A percentile compares a stretch with the other conserved stretches of the same genome.
Conservation (phyloP, 805 yeast genomes). For the Lachancea meyersii region DNA sequence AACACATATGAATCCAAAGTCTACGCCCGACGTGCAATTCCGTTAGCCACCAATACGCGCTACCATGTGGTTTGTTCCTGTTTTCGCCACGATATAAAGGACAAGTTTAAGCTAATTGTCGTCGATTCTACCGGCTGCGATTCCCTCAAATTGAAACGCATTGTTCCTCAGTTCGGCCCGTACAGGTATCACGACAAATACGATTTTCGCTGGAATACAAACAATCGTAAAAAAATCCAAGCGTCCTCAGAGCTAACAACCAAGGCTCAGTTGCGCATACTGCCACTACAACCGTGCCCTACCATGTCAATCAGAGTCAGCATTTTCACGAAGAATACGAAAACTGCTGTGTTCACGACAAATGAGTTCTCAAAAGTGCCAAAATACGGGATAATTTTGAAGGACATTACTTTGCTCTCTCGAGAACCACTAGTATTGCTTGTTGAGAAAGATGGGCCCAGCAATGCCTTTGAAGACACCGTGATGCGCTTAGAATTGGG, state of each 20-base stretch:
- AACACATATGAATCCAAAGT: constrained; percentile 11
- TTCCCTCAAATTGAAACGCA: constrained; percentile 8
- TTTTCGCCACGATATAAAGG: neutral
- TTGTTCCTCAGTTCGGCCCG: constrained; percentile 21
- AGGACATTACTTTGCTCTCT: constrained; percentile 11
- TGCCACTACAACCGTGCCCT: constrained; percentile 10
- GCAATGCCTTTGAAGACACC: neutral
- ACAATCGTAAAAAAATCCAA: constrained; percentile 11
- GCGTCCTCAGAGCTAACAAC: constrained; percentile 8
- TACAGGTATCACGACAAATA: constrained; percentile 16
- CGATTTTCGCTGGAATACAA: constrained; percentile 10
- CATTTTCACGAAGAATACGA: constrained; percentile 18
- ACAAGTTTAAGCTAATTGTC: constrained; percentile 2
- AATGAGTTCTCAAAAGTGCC: constrained; percentile 10
- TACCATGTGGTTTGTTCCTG: constrained; percentile 24
- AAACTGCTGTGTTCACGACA: constrained; percentile 10
- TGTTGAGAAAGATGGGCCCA: constrained; percentile 18
- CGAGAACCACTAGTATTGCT: constrained; percentile 11
- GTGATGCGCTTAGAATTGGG: constrained; percentile 8
- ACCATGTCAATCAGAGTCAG: constrained; percentile 16
- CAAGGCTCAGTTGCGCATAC: constrained; percentile 18
- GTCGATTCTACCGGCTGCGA: neutral
- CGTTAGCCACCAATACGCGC: constrained; percentile 16
- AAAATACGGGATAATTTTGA: constrained; percentile 17
- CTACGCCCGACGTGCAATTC: constrained; percentile 11